Evolutionary conservation across 2,329 filamentous ascomycete species (phyloP).

Genomic region (Phialophora expanda): DNA sequence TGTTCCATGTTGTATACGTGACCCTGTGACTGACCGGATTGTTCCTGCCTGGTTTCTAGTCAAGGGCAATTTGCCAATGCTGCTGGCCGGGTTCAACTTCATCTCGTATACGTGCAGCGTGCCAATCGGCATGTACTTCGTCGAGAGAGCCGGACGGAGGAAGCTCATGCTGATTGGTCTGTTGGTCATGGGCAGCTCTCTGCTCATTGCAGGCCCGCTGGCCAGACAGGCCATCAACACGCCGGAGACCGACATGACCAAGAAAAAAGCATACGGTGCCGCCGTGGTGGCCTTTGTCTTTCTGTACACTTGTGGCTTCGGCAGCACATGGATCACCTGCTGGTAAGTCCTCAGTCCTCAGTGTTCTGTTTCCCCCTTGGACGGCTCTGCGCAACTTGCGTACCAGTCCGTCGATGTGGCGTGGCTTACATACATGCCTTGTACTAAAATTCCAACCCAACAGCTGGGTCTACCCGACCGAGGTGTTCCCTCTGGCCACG

Average conservation of each 20-base stretch:
- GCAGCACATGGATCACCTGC: slow-evolving; percentile 41
- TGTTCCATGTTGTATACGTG: neutral
- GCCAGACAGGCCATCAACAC: slow-evolving; percentile 28
- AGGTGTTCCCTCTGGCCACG: slow-evolving; percentile 39
- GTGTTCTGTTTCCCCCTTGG: too few relatives aligned
- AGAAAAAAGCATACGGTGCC: slow-evolving; percentile 36
- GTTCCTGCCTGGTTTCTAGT: slow-evolving; percentile 10
- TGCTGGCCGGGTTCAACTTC: slow-evolving; percentile 40
- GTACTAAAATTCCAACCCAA: too few relatives aligned
- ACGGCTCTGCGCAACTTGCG: too few relatives aligned
- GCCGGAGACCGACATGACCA: slow-evolving; percentile 23
- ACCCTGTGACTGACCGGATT: slow-evolving; percentile 3
- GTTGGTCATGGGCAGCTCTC: slow-evolving; percentile 47
- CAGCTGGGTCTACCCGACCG: slow-evolving; percentile 40
- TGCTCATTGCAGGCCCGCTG: slow-evolving; percentile 48
- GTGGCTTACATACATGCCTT: slow-evolving; percentile 33
- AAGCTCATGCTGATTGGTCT: slow-evolving; percentile 52
- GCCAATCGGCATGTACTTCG: slow-evolving; percentile 47
- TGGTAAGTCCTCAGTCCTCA: slow-evolving; percentile 40
- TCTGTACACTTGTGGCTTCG: slow-evolving; percentile 41
- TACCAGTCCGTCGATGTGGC: slow-evolving; percentile 69
- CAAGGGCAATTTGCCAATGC: slow-evolving; percentile 23
- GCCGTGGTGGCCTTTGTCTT: slow-evolving; percentile 39
- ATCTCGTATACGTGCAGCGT: slow-evolving; percentile 39
- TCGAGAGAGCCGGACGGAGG: slow-evolving; percentile 48